These are phyloP conservation scores for Simmondsia chinensis DNA, from an alignment of 148 eudicot species.

Conservation along the genomic window DNA sequence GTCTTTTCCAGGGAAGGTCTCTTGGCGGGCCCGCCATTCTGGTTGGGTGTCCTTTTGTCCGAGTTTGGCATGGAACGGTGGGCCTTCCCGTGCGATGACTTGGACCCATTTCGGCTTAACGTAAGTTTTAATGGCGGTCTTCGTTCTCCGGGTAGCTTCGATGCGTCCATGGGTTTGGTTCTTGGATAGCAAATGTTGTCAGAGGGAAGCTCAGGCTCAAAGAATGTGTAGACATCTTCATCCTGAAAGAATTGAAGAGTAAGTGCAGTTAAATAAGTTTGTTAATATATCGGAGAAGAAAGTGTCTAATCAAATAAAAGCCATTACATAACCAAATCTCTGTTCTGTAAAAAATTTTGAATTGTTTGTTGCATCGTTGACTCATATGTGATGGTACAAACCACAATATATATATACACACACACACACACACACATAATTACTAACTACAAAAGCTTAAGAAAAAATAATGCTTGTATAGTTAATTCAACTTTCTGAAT, in stretches of 20 bases:
- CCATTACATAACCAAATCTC: too few relatives aligned
- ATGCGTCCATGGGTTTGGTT: constrained; percentile 39
- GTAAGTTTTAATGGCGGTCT: constrained; percentile 42
- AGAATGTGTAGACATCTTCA: constrained; percentile 89
- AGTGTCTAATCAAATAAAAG: too few relatives aligned
- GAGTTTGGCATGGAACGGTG: constrained; percentile 30
- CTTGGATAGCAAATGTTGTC: constrained; percentile 43
- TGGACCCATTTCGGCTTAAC: constrained; percentile 33
- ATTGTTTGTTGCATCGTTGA: too few relatives aligned
- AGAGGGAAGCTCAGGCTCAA: constrained; percentile 91
- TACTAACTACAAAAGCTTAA: too few relatives aligned
- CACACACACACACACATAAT: too few relatives aligned
- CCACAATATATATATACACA: too few relatives aligned
- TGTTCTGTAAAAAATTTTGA: too few relatives aligned
- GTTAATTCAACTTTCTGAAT: too few relatives aligned
- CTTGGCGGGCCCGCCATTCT: constrained; percentile 21
- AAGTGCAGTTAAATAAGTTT: too few relatives aligned
- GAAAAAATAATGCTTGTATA: too few relatives aligned
- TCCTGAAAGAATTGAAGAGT: constrained; percentile 34
- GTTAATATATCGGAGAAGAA: too few relatives aligned
- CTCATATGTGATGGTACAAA: too few relatives aligned
- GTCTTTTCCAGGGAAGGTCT: constrained; percentile 38
- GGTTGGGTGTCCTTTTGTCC: constrained; percentile 31
- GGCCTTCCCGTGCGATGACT: constrained; percentile 31
- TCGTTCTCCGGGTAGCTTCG: constrained; percentile 42